These are phyloP conservation scores for Phytophthora tentaculata DNA, from an alignment of 352 stramenopile genomes.

Conservation along the genomic window DNA sequence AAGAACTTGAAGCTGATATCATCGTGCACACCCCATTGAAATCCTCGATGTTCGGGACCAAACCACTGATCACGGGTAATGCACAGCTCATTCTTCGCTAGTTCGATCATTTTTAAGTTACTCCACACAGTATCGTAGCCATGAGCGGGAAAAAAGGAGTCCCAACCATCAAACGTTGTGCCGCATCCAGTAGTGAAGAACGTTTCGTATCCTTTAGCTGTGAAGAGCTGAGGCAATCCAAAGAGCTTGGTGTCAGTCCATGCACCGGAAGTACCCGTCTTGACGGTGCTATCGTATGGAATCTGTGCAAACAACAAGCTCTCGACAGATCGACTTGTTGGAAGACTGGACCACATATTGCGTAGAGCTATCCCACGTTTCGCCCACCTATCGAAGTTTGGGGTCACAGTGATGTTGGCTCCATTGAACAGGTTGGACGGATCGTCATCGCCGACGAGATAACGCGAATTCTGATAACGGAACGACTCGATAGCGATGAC, in stretches of 20 bases:
- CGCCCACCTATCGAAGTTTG: background rate
- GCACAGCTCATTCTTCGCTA: slow-evolving; percentile 9
- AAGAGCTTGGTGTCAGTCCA: background rate
- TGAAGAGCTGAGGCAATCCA: background rate
- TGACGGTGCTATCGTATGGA: background rate
- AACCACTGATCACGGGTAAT: slow-evolving; percentile 44
- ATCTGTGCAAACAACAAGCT: background rate
- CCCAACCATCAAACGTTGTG: background rate
- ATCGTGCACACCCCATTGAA: slow-evolving; percentile 52
- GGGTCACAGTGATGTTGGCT: background rate
- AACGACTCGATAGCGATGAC: background rate
- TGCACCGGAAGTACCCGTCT: background rate
- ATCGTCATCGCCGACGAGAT: background rate
- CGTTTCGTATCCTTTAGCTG: background rate
- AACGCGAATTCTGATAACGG: background rate
- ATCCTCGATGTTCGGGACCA: slow-evolving; percentile 12
- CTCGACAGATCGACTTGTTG: background rate
- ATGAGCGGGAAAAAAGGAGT: background rate
- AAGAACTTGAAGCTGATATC: slow-evolving; percentile 46
- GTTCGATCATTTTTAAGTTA: background rate
- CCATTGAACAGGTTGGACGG: background rate
- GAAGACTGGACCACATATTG: background rate
- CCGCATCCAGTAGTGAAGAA: background rate
- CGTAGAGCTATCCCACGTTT: background rate
- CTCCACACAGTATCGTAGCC: background rate